Conservation (phyloP, 345 rosid genomes). For the Nephelium lappaceum region DNA sequence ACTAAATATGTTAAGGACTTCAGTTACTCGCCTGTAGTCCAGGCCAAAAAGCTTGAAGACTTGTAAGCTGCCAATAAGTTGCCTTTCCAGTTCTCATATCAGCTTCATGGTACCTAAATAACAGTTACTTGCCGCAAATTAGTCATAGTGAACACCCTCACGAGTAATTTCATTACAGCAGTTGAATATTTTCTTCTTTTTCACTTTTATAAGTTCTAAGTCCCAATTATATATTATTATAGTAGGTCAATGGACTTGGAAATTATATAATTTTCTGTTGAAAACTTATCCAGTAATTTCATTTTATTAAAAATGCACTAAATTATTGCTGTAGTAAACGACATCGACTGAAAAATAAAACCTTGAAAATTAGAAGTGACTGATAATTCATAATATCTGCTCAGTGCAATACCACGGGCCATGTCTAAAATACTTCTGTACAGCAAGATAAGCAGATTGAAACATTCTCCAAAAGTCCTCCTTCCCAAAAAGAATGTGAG, state of each 20-base stretch:
- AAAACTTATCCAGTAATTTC: not conserved
- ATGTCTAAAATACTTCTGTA: conserved; percentile 89
- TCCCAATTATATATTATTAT: not conserved
- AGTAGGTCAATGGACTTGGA: not conserved
- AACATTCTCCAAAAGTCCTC: conserved; percentile 98
- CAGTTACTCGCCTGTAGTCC: conserved; percentile 75
- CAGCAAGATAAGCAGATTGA: conserved; percentile 86
- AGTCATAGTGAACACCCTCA: not conserved
- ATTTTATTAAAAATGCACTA: not conserved
- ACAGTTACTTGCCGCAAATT: conserved; percentile 16
- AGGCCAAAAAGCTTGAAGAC: conserved; percentile 99
- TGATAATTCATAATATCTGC: not conserved
- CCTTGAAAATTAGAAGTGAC: not conserved
- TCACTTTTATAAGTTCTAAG: not conserved
- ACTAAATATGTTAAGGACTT: conserved; percentile 8
- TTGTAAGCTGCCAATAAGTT: conserved; percentile 98
- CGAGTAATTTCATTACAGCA: not conserved
- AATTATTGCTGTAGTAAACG: not conserved
- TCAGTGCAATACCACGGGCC: conserved; percentile 78
- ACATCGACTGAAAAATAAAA: not conserved
- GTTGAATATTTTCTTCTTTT: not conserved
- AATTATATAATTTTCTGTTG: not conserved
- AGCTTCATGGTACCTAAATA: conserved; percentile 91
- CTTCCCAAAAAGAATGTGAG: conserved; percentile 92
- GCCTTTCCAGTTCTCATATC: conserved; percentile 96